These are phyloP conservation scores for Niveomyces coronatus DNA, from an alignment of 2,329 filamentous ascomycete species.

Conservation along the genomic window DNA sequence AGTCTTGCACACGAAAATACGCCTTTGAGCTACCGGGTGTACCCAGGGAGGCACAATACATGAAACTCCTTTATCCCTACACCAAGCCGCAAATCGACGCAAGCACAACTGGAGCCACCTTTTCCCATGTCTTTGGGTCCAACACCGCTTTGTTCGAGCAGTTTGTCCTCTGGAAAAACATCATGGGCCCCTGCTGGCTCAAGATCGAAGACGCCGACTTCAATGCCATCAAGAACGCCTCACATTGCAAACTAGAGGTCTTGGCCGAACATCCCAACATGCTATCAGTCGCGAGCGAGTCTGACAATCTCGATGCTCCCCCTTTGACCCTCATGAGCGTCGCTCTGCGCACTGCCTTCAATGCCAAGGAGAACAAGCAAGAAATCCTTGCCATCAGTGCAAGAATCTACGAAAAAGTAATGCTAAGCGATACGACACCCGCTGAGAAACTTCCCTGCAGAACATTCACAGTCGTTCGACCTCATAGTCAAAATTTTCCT, in stretches of 20 bases:
- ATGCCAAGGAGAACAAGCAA: conserved; percentile 88
- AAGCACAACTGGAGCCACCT: conserved; percentile 71
- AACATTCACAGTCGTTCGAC: conserved; percentile 85
- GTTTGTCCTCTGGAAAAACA: conserved; percentile 96
- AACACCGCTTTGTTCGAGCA: conserved; percentile 95
- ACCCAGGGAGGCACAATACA: conserved; percentile 80
- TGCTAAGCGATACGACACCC: conserved; percentile 75
- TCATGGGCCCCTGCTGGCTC: conserved; percentile 98
- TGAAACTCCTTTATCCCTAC: conserved; percentile 95
- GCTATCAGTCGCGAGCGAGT: conserved; percentile 62
- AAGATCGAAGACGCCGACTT: conserved; percentile 83
- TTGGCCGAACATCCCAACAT: conserved; percentile 67
- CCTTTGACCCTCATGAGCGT: conserved; percentile 95
- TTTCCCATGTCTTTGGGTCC: conserved; percentile 85
- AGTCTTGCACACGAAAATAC: conserved; percentile 80
- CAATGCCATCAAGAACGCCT: conserved; percentile 75
- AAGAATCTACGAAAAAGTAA: conserved; percentile 84
- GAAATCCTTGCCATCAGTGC: conserved; percentile 89
- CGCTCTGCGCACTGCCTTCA: conserved; percentile 77
- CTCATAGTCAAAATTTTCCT: conserved; percentile 65
- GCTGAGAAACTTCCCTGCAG: conserved; percentile 82
- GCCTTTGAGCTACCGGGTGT: conserved; percentile 85
- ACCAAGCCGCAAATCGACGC: conserved; percentile 57
- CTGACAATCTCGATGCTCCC: conserved; percentile 72
- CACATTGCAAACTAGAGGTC: conserved; percentile 89